phyloP scores from a whole-genome alignment of 208 protist genomes.

The Crithidia mellificae region DNA sequence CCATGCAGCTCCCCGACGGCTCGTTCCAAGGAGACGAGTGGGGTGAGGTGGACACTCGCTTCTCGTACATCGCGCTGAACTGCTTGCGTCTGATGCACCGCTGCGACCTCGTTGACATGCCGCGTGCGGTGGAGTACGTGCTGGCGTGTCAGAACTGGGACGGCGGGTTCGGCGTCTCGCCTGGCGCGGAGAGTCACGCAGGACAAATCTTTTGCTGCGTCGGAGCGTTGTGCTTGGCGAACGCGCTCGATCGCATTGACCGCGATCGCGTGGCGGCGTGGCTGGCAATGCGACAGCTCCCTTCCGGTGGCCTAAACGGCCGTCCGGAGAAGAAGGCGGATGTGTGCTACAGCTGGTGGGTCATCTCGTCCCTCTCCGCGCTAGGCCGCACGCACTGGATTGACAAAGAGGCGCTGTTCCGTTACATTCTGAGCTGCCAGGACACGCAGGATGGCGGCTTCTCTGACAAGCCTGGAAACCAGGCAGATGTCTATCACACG shows the following conservation, averaged over 20 bases:
- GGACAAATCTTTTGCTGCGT: slow-evolving; percentile 99
- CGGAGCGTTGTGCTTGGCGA: slow-evolving; percentile 94
- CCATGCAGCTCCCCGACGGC: slow-evolving; percentile 96
- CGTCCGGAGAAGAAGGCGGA: slow-evolving; percentile 99
- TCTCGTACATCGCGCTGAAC: slow-evolving; percentile 97
- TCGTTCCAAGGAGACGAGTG: slow-evolving; percentile 98
- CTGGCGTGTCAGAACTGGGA: slow-evolving; percentile 98
- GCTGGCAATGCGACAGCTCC: slow-evolving; percentile 98
- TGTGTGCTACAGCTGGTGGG: slow-evolving; percentile 99
- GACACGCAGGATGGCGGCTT: slow-evolving; percentile 97
- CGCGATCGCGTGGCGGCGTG: slow-evolving; percentile 95
- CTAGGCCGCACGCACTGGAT: slow-evolving; percentile 96
- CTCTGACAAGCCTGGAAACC: slow-evolving; percentile 97
- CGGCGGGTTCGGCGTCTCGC: slow-evolving; percentile 96
- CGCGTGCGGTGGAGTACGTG: slow-evolving; percentile 91
- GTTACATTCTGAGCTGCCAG: slow-evolving; percentile 96
- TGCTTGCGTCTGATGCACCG: slow-evolving; percentile 92
- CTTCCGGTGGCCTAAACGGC: slow-evolving; percentile 98
- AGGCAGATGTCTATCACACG: slow-evolving; percentile 99
- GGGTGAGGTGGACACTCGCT: slow-evolving; percentile 99
- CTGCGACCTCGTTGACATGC: slow-evolving; percentile 81
- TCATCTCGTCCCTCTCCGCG: slow-evolving; percentile 95
- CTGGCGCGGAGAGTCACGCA: slow-evolving; percentile 97
- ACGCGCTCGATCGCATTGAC: slow-evolving; percentile 90
- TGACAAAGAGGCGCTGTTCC: slow-evolving; percentile 85